Base-by-base conservation (phyloP, 306 rosid species). In the Rosa multiflora region DNA sequence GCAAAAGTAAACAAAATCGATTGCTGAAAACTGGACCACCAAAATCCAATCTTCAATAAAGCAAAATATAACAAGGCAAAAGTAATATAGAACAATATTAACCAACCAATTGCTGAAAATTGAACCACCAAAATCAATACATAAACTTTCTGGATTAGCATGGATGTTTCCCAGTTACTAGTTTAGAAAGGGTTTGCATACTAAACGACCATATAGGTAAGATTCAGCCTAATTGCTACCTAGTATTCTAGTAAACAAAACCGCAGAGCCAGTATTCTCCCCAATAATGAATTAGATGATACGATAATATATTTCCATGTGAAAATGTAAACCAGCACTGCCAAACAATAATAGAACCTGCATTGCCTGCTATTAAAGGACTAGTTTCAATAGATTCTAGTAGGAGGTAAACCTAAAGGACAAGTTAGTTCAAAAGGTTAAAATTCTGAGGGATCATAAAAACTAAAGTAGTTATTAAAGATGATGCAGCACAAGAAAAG, bases 351-450 rank as follows among this genome's bases (percentile, higher is more conserved):
- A 47, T 68, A 68, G 26, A 23, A 74, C 13, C 51, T 72, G 70
- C 44, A 64, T 77, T 78, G 92, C 98, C 98, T 89, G 86, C 88
- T 82, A 74, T 75, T 70, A 84, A 88, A n/a, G 89, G 86, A 72
- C 75, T 74, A 86, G 78, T 81, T 78, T 85, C 93, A 59, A 52
- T 70, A 81, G 78, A 82, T 76, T 77, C 56, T 88, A 39, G 58
- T 52, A 62, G 86, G 88, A 73, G 87, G 67, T 85, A 94, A 87
- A 77, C 98, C 98, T 94, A 83, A 8, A 44, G 74, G 83, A 75
- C 46, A 83, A 73, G 76, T 78, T 32, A 47, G 5, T 17, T 75
- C 23, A 23, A 74, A 6, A 58, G n/a, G 13, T 58, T 59, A 44
- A 44, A 40, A 6, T 26, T 39, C n/a, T n/a, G 58, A 78, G 44